These are phyloP conservation scores for Fusarium sp. DNA, from an alignment of 2,329 filamentous ascomycete genomes.

Conservation along the genomic window DNA sequence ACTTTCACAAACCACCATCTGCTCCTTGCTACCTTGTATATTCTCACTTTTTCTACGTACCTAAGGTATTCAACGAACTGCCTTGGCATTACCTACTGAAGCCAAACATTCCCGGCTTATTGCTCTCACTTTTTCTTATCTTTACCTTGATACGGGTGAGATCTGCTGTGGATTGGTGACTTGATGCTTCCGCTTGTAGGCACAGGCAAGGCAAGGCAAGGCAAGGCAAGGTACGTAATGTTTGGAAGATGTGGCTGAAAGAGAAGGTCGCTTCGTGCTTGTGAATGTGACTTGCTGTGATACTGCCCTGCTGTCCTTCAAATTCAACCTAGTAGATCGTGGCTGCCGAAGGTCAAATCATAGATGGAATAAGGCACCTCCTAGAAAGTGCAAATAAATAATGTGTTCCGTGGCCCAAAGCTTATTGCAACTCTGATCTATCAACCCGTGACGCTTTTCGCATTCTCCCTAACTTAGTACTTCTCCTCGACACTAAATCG, in stretches of 20 bases:
- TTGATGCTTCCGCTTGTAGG: background rate
- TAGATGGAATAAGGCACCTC: background rate
- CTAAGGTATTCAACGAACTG: background rate
- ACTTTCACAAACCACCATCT: background rate
- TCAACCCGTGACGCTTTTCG: background rate
- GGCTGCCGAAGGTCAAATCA: background rate
- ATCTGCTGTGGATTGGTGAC: background rate
- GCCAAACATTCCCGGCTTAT: background rate
- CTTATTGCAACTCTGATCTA: background rate
- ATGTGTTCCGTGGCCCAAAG: background rate
- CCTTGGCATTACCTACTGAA: background rate
- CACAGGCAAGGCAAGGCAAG: background rate
- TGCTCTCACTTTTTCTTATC: background rate
- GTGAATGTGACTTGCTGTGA: background rate
- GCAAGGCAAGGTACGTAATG: background rate
- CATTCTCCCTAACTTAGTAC: conserved; percentile 5
- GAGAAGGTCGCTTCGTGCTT: background rate
- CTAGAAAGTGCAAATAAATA: background rate
- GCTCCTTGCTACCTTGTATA: background rate
- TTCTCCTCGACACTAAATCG: background rate
- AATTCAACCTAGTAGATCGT: background rate
- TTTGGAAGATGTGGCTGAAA: background rate
- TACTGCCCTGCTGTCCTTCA: background rate
- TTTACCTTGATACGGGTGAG: background rate
- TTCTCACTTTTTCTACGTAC: background rate